phyloP scores from a whole-genome alignment of 768 basidiomycete genomes.

The Leccinum subgranulosum region DNA sequence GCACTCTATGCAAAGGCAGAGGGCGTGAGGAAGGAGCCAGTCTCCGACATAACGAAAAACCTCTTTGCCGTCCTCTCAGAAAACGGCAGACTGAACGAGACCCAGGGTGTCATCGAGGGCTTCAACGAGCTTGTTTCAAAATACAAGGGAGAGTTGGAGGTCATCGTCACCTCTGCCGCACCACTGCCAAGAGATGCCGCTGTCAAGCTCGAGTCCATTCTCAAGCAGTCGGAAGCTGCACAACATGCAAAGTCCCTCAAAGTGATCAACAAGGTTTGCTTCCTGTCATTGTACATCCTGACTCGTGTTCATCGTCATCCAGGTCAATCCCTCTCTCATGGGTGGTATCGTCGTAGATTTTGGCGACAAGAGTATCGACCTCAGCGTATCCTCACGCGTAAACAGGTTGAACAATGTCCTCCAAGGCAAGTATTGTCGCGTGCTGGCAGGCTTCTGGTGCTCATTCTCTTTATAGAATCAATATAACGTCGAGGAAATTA shows the following conservation, averaged over 20 bases:
- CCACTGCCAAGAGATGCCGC: conserved; percentile 77
- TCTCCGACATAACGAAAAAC: conserved; percentile 89
- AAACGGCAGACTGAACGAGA: conserved; percentile 88
- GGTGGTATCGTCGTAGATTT: conserved; percentile 96
- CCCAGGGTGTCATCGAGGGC: conserved; percentile 81
- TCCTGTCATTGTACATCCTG: background rate
- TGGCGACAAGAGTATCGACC: conserved; percentile 96
- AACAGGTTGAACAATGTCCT: conserved; percentile 91
- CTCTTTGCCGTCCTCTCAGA: conserved; percentile 86
- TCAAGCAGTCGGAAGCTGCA: conserved; percentile 85
- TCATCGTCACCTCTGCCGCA: conserved; percentile 84
- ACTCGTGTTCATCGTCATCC: conserved; percentile 8
- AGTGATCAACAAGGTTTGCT: conserved; percentile 82
- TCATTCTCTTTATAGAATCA: conserved; percentile 21
- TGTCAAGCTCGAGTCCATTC: conserved; percentile 72
- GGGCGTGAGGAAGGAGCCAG: conserved; percentile 67
- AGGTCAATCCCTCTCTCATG: conserved; percentile 91
- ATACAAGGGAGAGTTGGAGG: conserved; percentile 90
- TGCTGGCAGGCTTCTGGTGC: background rate
- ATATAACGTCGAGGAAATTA: conserved; percentile 14
- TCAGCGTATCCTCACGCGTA: conserved; percentile 90
- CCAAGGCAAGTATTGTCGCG: conserved; percentile 54
- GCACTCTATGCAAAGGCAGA: conserved; percentile 67
- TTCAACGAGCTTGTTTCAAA: conserved; percentile 87
- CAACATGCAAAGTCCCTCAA: conserved; percentile 86